phyloP scores from a whole-genome alignment of 495 filamentous ascomycete genomes.

The Penicillium atrosanguineum region DNA sequence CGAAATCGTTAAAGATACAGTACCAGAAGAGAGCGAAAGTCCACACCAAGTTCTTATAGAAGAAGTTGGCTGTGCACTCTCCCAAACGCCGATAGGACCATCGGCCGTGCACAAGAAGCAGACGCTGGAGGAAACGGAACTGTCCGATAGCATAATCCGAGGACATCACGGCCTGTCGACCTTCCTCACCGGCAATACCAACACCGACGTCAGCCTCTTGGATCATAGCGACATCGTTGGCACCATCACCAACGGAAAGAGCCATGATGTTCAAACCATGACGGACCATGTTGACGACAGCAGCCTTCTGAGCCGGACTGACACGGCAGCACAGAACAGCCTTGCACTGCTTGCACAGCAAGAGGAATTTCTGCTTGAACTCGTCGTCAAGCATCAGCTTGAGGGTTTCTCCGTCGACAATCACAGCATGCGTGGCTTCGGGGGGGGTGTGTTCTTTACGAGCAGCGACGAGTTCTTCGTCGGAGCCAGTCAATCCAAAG shows the following conservation, averaged over 20 bases:
- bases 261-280: slow-evolving; percentile 94
- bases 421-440: slow-evolving; percentile 85
- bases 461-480: slow-evolving; percentile 80
- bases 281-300: slow-evolving; percentile 96
- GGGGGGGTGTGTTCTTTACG: slow-evolving; percentile 80
- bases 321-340: slow-evolving; percentile 98
- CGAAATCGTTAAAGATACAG: slow-evolving; percentile 91
- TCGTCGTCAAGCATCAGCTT: slow-evolving; percentile 82
- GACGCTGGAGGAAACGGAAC: slow-evolving; percentile 88
- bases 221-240: slow-evolving; percentile 99
- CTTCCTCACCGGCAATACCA: slow-evolving; percentile 96
- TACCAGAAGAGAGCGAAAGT: slow-evolving; percentile 98
- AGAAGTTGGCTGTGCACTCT: slow-evolving; percentile 97
- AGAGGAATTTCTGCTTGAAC: slow-evolving; percentile 85
- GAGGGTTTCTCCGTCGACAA: slow-evolving; percentile 94
- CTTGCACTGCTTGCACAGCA: slow-evolving; percentile 96
- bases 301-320: slow-evolving; percentile 93
- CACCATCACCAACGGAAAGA: slow-evolving; percentile 92
- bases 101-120: slow-evolving; percentile 92
- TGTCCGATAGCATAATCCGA: slow-evolving; percentile 98
- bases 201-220: slow-evolving; percentile 98
- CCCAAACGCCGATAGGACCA: slow-evolving; percentile 94
- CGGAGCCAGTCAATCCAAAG: slow-evolving; percentile 81
- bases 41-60: slow-evolving; percentile 99
- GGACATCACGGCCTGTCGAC: slow-evolving; percentile 96